phyloP scores from a whole-genome alignment of 345 rosid genomes.

The Arabidopsis arenosa region DNA sequence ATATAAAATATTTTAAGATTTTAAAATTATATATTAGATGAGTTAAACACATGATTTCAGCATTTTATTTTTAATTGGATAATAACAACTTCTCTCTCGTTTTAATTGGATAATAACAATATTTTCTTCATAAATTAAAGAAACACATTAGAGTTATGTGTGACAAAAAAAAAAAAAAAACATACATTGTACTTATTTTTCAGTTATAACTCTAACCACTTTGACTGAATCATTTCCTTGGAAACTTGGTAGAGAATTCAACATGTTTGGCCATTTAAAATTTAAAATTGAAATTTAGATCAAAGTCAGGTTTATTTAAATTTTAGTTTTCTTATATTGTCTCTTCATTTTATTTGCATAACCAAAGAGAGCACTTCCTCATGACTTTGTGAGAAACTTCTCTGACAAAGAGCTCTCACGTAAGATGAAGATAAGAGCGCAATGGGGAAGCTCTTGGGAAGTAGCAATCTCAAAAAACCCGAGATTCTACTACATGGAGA shows the following conservation, averaged over 20 bases:
- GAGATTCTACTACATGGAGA: slow-evolving; percentile 1
- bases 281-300: no score
- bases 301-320: no score
- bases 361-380: slow-evolving; percentile 15
- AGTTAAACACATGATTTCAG: no score
- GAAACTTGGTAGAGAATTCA: not conserved
- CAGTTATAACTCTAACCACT: not conserved
- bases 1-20: no score
- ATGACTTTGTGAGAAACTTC: not conserved
- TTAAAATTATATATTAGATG: no score
- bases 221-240: not conserved
- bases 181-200: not conserved
- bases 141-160: not conserved
- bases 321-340: not conserved
- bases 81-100: no score
- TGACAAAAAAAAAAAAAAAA: not conserved
- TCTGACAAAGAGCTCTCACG: not conserved
- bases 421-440: not conserved
- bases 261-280: no score
- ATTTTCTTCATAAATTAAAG: not conserved
- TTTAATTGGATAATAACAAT: no score
- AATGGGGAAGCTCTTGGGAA: slow-evolving; percentile 9
- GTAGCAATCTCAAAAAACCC: not conserved
- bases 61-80: no score
- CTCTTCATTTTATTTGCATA: not conserved